These are phyloP conservation scores for Oryza nivara DNA, from an alignment of 176 grass and related monocot species.

Conservation along the genomic window DNA sequence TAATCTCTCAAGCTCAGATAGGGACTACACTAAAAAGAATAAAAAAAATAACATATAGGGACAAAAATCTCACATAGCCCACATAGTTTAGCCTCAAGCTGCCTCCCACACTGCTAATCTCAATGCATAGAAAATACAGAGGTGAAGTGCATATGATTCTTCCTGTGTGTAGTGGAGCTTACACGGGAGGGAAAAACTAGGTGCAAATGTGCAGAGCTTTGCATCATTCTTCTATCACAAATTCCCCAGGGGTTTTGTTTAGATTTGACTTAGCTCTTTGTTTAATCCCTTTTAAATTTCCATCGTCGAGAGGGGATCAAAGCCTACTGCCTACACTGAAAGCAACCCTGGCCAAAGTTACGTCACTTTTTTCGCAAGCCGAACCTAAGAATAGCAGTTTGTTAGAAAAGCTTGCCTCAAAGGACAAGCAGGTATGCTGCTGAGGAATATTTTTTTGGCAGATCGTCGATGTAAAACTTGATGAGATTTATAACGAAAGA, in stretches of 20 bases:
- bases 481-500: constrained; percentile 33
- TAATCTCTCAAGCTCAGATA: constrained; percentile 22
- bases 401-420: constrained; percentile 40
- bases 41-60: constrained; percentile 25
- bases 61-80: constrained; percentile 48
- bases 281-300: constrained; percentile 69
- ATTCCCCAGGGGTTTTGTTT: constrained; percentile 47
- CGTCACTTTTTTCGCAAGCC: constrained; percentile 56
- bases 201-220: constrained; percentile 44
- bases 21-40: not conserved
- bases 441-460: constrained; percentile 45
- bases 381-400: constrained; percentile 52
- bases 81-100: constrained; percentile 48
- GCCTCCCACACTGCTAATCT: constrained; percentile 27
- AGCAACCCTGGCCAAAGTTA: constrained; percentile 56
- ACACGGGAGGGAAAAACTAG: constrained; percentile 35
- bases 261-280: constrained; percentile 71
- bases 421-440: constrained; percentile 11
- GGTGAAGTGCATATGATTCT: constrained; percentile 76
- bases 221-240: constrained; percentile 56
- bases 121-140: constrained; percentile 49
- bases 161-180: constrained; percentile 47
- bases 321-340: constrained; percentile 50
- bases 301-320: constrained; percentile 67
- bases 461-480: constrained; percentile 35